Evolutionary conservation across 1,284 basidiomycete genomes (phyloP), one percentile per base, ranked within the genome.

Genomic region (Pascua sp.): DNA sequence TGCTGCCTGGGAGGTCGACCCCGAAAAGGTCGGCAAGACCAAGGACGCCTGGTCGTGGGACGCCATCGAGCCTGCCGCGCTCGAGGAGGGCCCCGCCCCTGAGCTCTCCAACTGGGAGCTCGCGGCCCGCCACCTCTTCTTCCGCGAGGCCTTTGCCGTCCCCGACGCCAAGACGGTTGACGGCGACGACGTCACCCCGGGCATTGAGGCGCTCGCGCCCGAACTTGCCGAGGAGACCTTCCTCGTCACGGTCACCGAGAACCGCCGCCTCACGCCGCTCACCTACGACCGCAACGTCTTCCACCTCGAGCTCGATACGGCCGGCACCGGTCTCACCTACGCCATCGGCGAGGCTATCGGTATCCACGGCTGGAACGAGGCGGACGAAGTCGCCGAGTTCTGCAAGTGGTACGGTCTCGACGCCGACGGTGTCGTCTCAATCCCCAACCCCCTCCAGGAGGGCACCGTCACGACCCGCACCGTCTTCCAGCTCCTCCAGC

Each of bases 251-350:
- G 94, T 94, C 72, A 85, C 87, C 8, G 94, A 97, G 77, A 98
- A 98, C 80, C 86, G 88, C 52, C 90, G 95, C 39, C 85, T 98
- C 53, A 98, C 95, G 0, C 96, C 96, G 41, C 77, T 84, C 66
- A 91, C 95, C 64, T 98, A 98, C 78, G 91, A 98, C 79, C 90
- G 96, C 64, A 98, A 98, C 77, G 92, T 98, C 57, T 98, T 98
- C 84, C 95, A 98, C 79, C 85, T 98, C 73, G 95, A 98, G 81
- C 92, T 98, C 75, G 86, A 93, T 76, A 93, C 91, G 11, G 80
- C 84, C 49, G 90, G 91, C 45, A 98, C 96, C 15, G 93, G 91
- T 10, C 84, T 98, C 65, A 92, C 89, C 78, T 98, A 98, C 78
- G 87, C 85, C 47, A 91, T 98, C 57, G 95, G 95, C 59, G 95